Base-by-base conservation (phyloP, 2,329 filamentous ascomycete species). In the Helotiales sp. region DNA sequence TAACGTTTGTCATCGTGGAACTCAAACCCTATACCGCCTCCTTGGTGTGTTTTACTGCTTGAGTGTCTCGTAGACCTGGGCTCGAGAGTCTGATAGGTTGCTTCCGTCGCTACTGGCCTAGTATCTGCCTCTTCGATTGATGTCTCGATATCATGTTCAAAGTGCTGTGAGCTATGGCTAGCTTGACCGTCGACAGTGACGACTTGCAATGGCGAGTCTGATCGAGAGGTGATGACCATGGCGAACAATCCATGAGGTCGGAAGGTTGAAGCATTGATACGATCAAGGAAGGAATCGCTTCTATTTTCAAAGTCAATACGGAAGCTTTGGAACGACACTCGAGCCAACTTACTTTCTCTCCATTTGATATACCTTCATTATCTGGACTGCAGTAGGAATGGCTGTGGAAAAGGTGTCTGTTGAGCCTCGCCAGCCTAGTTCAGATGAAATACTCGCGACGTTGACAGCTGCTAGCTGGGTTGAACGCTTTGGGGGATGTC, bases 191-290 rank as follows among this genome's bases (percentile, higher is more conserved):
- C 31, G 30, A 57, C 33, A 15, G n/a, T 50, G n/a, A 59, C 12
- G 6, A 30, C 40, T 34, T 52, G 36, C 10, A 36, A 49, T 9
- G 46, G 25, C 5, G 30, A 46, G 25, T 75, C 71, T 0, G 77
- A 76, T 42, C 77, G 76, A 72, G 75, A 84, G 1, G 79, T 77
- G 67, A 85, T 76, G 34, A 86, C 72, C 47, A 82, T 73, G 53
- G 74, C 77, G 67, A 78, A 81, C 0, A 86, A 73, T 0, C 83
- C 83, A 1, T 75, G 75, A 0, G 83, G 81, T 40, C 72, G 75
- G 67, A 86, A 87, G 51, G 84, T 75, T 0, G 78, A 72, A 7
- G 76, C 71, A 62, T 86, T 86, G 61, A 83, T 74, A 44, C 73
- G 71, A 60, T 82, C 76, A 8, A 87, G 74, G 63, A 82, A 86